Evolutionary conservation across 1,139 yeast species (phyloP), one percentile per base, ranked within the genome.

Genomic region (Saccharomyces uvarum): DNA sequence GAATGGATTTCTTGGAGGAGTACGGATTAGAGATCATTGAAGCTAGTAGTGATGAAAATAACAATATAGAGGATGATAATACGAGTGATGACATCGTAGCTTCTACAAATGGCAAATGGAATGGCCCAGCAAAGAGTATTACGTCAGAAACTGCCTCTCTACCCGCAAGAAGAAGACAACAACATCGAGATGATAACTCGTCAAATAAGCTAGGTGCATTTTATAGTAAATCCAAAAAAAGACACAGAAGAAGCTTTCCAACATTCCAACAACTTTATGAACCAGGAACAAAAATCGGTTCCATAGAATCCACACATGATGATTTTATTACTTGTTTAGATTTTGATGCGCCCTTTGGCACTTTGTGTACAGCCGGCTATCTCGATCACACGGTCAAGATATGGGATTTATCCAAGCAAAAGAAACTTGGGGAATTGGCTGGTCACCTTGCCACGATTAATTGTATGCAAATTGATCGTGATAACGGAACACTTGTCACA

Each of bases 301-400:
- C 75, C n/a, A 71, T 82, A 47, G 65, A 73, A n/a, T 53, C 58
- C 16, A 83, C 84, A 0, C 87, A 83, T 60, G 71, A 73, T 2
- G 81, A 77, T 50, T 60, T 77, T 2, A 73, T 85, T 26, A 77
- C 80, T 0, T 75, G 81, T 41, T 65, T 85, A 54, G 89, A 82
- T 61, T 83, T 84, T 66, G 88, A 84, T 63, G 74, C 77, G 46
- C 90, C 90, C 13, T 84, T 83, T 68, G 89, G 89, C 2, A 81
- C 82, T 0, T 66, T 84, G 70, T 93, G 90, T 2, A 80, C 93
- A 13, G 90, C 97, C 0, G 68, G 65, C 2, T 81, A 90, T 3
- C 74, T 83, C 62, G 96, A 89, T 70, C 88, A 84, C 67, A 83
- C 89, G 1, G 87, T 89, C 8, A 79, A 87, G 59, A 87, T 91